A percentile compares a stretch with the other conserved stretches of the same genome.
These are phyloP conservation scores for Dittrichia graveolens DNA, from an alignment of 129 eudicot species.

Conservation along the genomic window DNA sequence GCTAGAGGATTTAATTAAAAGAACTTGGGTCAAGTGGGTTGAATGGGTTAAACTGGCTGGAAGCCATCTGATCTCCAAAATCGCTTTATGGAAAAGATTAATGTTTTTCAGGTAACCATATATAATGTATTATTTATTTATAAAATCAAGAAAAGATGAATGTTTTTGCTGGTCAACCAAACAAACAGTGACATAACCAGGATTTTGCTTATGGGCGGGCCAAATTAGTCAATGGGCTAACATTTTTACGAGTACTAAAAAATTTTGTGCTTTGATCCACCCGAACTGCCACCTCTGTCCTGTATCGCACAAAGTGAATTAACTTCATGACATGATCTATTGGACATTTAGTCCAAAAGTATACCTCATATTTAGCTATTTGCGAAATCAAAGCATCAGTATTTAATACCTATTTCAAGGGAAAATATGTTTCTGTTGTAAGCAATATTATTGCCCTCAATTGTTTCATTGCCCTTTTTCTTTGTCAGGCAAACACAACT, in stretches of 20 bases:
- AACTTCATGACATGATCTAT: not conserved
- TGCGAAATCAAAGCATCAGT: not conserved
- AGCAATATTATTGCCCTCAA: not conserved
- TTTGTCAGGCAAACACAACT: slow-evolving; percentile 69
- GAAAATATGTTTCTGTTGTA: not conserved
- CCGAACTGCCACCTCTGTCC: not conserved
- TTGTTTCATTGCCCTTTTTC: not conserved
- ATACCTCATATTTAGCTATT: not conserved
- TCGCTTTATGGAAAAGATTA: not conserved
- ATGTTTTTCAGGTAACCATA: not conserved
- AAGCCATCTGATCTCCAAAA: not conserved
- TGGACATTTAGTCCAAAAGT: not conserved
- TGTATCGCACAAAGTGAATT: not conserved
- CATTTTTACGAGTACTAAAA: not conserved
- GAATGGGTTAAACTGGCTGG: not conserved
- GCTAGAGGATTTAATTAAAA: not conserved
- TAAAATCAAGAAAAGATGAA: not conserved
- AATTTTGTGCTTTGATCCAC: not conserved
- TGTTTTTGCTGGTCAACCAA: not conserved
- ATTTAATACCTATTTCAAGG: not conserved
- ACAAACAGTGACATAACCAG: not conserved
- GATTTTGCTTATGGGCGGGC: not conserved
- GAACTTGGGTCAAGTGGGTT: not conserved
- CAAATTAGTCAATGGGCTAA: not conserved
- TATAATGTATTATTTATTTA: not conserved